Base-by-base conservation (phyloP, 2,329 filamentous ascomycete genomes). In the Teratosphaeria viscida region DNA sequence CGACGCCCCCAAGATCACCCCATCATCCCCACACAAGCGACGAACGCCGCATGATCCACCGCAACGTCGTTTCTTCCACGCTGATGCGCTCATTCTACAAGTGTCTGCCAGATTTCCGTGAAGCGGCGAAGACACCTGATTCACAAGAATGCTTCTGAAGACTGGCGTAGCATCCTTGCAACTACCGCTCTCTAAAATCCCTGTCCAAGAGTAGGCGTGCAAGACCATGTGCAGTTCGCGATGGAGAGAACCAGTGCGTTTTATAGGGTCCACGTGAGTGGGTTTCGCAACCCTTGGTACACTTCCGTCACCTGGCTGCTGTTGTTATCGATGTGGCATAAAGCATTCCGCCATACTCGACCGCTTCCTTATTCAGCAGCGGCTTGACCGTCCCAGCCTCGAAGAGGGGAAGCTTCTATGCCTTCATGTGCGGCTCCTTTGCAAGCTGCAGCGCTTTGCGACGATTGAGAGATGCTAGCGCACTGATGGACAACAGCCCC, bases 201-300 rank as follows among this genome's bases (percentile, higher is more conserved):
- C 43, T 6, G 71, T 69, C 3, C 76, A 57, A 67, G 66, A 69
- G 63, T 63, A 81, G 0, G 74, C 77, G 59, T 75, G 76, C 57
- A 79, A 80, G 0, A 73, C 65, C 1, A 81, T 78, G 12, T 68
- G 69, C 43, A 77, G 64, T 57, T 75, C 71, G 2, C 77, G 72
- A 11, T 80, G 65, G 0, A 75, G 0, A 78, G 76, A 19, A 80
- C 73, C 1, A 81, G 66, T 12, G 74, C 71, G 35, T 70, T 69
- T 59, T 81, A 79, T 5, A 67, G 71, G 2, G 71, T 67, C 53
- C 79, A 71, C 2, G 72, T 71, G 12, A 81, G 66, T 7, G 74
- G 69, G 58, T 80, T 79, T 66, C 81, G 81, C 7, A 75, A 71
- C 1, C 79, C 60, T 62, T 82, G 75, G 61, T 79, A 81, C 2